Evolutionary conservation across 2,329 filamentous ascomycete species (phyloP).

Genomic region (Didymella glomerata): DNA sequence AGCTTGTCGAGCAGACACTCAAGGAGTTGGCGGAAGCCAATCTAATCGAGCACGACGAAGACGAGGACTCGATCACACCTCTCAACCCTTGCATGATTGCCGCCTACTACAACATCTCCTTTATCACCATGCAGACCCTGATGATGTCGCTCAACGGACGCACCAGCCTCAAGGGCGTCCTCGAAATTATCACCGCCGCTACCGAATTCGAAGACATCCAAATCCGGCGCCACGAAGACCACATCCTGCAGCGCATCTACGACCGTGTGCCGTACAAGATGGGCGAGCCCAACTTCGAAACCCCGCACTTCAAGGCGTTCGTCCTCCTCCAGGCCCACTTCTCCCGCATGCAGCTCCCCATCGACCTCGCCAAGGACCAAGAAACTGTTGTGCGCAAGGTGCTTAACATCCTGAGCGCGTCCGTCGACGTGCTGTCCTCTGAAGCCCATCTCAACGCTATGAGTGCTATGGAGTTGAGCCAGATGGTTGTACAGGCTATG

Average conservation of each 20-base stretch:
- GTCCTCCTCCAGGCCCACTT: conserved; percentile 98
- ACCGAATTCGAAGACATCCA: conserved; percentile 97
- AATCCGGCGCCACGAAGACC: conserved; percentile 90
- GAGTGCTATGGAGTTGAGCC: conserved; percentile 98
- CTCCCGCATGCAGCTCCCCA: conserved; percentile 93
- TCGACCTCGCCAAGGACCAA: conserved; percentile 95
- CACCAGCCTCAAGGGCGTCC: conserved; percentile 94
- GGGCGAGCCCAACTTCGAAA: conserved; percentile 83
- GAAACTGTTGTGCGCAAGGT: conserved; percentile 86
- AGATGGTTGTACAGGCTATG: conserved; percentile 99
- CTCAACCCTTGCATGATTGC: conserved; percentile 98
- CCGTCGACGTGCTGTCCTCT: conserved; percentile 93
- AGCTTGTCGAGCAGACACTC: conserved; percentile 90
- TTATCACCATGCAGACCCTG: conserved; percentile 99
- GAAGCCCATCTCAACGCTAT: conserved; percentile 97
- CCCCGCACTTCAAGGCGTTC: conserved; percentile 98
- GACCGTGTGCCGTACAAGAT: conserved; percentile 96
- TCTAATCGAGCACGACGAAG: conserved; percentile 94
- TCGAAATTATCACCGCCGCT: conserved; percentile 96
- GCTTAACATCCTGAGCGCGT: conserved; percentile 86
- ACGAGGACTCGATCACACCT: conserved; percentile 82
- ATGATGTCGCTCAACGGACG: conserved; percentile 85
- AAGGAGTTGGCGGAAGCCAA: conserved; percentile 91
- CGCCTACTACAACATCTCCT: conserved; percentile 99
- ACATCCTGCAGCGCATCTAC: conserved; percentile 88